Base-by-base conservation (phyloP, 2,329 filamentous ascomycete species). In the Aspergillus fumigatiaffinis region DNA sequence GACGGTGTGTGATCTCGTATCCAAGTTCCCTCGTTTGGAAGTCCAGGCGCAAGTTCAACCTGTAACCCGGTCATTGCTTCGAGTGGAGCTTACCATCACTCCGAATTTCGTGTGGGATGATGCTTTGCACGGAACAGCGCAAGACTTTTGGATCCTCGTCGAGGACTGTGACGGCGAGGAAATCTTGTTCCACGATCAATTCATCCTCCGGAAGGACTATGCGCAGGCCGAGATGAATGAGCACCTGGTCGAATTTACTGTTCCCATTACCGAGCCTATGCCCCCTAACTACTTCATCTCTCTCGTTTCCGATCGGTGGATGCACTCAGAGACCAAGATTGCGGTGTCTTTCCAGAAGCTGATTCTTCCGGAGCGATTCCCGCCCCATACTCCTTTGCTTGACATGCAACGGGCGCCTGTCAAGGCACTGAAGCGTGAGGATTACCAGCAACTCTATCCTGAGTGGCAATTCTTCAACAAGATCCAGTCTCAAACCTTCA, bases 281-380 rank as follows among this genome's bases (percentile, higher is more conserved):
- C 94, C 94, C 14, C 94, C 95, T 0, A 96, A 99, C 74, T 99
- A 99, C 78, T 99, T 99, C 77, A 91, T 99, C 67, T 94, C 92
- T 0, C 85, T 99, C 42, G 79, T 97, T 21, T 97, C 93, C 3
- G 94, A 99, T 73, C 84, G 94, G 65, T 99, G 94, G 94, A 97
- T 99, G 91, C 91, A 96, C 71, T 91, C 93, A 0, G 92, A 99
- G 77, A 96, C 92, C 1, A 92, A 92, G 71, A 80, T 99, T 54
- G 89, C 93, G 0, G 89, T 99, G 1, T 93, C 92, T 0, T 97
- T 99, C 79, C 90, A 96, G 72, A 97, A 97, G 73, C 82, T 99
- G 28, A 89, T 96, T 47, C 82, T 99, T 4, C 94, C 94, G 0
- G 93, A 97, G 73, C 94, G 94, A 69, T 99, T 99, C 73, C 92